Percentiles rank a stretch among this genome's conserved stretches.
These are phyloP conservation scores for Leccinum fibrillosum DNA, from an alignment of 768 basidiomycete species.

Conservation along the genomic window DNA sequence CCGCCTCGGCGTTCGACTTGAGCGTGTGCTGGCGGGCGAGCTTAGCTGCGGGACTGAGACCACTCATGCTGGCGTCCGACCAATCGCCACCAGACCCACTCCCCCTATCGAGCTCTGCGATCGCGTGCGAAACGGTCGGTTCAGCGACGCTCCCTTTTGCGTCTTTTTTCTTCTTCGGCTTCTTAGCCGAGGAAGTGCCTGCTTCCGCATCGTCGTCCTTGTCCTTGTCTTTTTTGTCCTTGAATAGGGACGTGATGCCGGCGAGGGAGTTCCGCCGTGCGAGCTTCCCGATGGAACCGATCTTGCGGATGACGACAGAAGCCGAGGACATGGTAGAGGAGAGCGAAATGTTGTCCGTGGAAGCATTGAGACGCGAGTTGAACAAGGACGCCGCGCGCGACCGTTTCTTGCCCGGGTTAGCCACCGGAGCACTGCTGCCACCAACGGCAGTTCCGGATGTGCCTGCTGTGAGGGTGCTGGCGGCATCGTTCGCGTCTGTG, in stretches of 20 bases:
- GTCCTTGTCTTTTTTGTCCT: conserved; percentile 64
- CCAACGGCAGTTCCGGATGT: conserved; percentile 18
- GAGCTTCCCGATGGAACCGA: conserved; percentile 86
- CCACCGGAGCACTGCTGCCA: conserved; percentile 18
- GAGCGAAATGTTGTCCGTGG: conserved; percentile 93
- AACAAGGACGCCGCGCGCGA: conserved; percentile 74
- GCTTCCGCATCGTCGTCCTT: conserved; percentile 33
- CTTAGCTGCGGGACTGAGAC: conserved; percentile 86
- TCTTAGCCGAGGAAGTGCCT: conserved; percentile 38
- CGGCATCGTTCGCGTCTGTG: conserved; percentile 25
- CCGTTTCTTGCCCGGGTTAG: conserved; percentile 56
- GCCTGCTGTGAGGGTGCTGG: conserved; percentile 40
- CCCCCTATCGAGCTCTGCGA: conserved; percentile 77
- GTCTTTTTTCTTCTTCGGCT: conserved; percentile 49
- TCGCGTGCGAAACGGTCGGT: conserved; percentile 75
- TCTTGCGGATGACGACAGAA: conserved; percentile 94
- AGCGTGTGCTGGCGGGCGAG: conserved; percentile 90
- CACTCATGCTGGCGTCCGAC: conserved; percentile 57
- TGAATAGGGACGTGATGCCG: conserved; percentile 91
- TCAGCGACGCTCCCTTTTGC: conserved; percentile 64
- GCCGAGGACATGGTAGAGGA: conserved; percentile 93
- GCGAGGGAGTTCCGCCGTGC: conserved; percentile 86
- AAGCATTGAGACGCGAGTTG: conserved; percentile 83
- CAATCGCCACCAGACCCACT: conserved; percentile 46
- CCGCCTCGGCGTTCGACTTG: conserved; percentile 65